Evolutionary conservation across 1,284 basidiomycete species (phyloP), one percentile per base, ranked within the genome.

Genomic region (Cerrena zonata): DNA sequence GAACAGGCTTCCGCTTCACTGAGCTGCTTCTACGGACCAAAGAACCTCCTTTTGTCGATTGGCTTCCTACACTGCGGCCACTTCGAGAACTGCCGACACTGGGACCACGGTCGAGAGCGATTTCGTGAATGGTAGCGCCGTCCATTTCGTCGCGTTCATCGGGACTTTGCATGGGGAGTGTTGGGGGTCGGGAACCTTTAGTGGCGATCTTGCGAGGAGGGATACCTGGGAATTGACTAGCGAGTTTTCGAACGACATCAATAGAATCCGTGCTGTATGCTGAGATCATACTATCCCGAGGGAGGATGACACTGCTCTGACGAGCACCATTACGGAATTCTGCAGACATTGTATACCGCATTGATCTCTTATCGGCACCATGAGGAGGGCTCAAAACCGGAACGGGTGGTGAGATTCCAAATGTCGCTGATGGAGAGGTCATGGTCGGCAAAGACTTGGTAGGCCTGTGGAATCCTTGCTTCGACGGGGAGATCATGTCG

Each of bases 1-100:
- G 57, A 22, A 58, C 57, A n/a, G 57, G 57, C 48, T 56, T 58
- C 45, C 57, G 53, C 45, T 49, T 53, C 13, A 51, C 45, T 3
- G 57, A 58, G 45, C 55, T 55, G 23, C 48, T 50, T 13, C 55
- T 52, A n/a, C 57, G 46, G 7, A 58, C 51, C n/a, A 56, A 45
- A 4, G 40, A 41, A n/a, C 24, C 41, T n/a, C 30, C 7, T 25
- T 51, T 21, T 15, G 46, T 37, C 15, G 5, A 18, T 7, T 23
- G 19, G 15, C 23, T 45, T n/a, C 47, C 10, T 18, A 19, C 30
- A 45, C 40, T 44, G n/a, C 42, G 18, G 4, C 34, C 41, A 24
- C 43, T 50, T 5, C 5, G 13, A 23, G 27, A 37, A 7, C 49
- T 26, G 4, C 25, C 19, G 24, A 42, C 19, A 15, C 30, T 34